phyloP scores from a whole-genome alignment of 2,329 filamentous ascomycete species.

The Boeremia exigua region DNA sequence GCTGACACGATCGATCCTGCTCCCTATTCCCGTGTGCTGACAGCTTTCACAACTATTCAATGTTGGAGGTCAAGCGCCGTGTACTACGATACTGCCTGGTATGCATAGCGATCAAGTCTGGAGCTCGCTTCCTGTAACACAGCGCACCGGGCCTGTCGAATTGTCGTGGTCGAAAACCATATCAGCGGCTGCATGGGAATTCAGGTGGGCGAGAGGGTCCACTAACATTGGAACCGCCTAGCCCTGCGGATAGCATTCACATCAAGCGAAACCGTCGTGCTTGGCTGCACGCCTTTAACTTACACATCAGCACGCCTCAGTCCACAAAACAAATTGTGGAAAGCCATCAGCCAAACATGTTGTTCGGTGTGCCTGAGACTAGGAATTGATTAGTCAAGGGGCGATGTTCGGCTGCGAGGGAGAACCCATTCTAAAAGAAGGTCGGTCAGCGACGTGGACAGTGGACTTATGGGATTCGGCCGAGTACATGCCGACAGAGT shows the following conservation, averaged over 20 bases:
- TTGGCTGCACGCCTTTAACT: constrained; percentile 3
- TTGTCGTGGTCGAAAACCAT: neutral
- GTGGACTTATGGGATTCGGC: constrained; percentile 4
- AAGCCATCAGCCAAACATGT: neutral
- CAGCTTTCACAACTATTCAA: neutral
- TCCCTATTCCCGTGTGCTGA: neutral
- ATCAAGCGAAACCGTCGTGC: constrained; percentile 5
- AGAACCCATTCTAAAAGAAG: constrained; percentile 4
- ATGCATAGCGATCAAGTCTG: neutral
- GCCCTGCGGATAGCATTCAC: constrained; percentile 4
- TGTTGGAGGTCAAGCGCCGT: neutral
- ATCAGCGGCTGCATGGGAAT: neutral
- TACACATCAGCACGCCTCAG: constrained; percentile 1
- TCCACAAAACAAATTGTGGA: neutral
- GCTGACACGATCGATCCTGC: constrained; percentile 1
- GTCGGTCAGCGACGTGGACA: constrained; percentile 1
- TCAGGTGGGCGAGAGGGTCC: neutral
- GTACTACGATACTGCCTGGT: neutral
- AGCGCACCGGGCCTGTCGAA: neutral
- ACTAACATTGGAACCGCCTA: constrained; percentile 3
- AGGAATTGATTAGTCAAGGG: too few relatives aligned
- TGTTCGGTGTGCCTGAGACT: neutral
- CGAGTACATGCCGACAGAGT: constrained; percentile 2
- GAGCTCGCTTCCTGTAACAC: neutral
- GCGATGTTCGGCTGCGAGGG: neutral